Evolutionary conservation across 306 rosid species (phyloP), one percentile per base, ranked within the genome.

Genomic region (Albizia julibrissin): DNA sequence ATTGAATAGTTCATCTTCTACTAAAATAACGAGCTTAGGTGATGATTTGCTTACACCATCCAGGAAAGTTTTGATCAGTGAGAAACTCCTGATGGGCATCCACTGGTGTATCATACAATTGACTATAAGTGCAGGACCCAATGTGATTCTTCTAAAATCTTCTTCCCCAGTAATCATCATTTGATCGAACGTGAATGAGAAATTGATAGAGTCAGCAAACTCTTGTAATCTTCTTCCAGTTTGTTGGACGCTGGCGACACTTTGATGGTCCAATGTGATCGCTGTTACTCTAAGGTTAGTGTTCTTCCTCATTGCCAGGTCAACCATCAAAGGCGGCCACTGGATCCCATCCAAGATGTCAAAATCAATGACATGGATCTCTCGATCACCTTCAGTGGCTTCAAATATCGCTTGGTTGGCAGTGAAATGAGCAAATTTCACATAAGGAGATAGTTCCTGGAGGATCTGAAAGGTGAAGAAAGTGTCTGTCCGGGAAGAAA

Each of bases 391-490:
- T 67, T 77, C 78, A 29, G 92, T 80, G 27, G 93, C 92, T 69
- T 91, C 96, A 14, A 89, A 81, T 54, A 91, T 91, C 0, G 96
- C 96, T 85, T 91, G 96, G 79, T 89, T 91, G 24, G 96, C 96
- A 0, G 90, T 90, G 89, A 91, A 91, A 70, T 91, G 96, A 22
- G 91, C 91, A 76, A 88, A 91, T 75, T 91, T 91, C 6, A 88
- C 81, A 46, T 85, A 90, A 40, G 96, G 96, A 54, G 90, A 88
- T 70, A 89, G 91, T 70, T 91, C 92, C 22, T 88, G 96, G 33
- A 91, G 86, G 76, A 88, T 84, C 79, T 87, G 92, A 81, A 86
- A 84, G 44, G 86, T 83, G 76, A 83, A 84, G 76, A 84, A 84
- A 49, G 86, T 21, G 52, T 64, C 77, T 76, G 34, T 74, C 42